Evolutionary conservation across 163 green algal genomes (phyloP).

Genomic region (Chlamydomonas reinhardtii): DNA sequence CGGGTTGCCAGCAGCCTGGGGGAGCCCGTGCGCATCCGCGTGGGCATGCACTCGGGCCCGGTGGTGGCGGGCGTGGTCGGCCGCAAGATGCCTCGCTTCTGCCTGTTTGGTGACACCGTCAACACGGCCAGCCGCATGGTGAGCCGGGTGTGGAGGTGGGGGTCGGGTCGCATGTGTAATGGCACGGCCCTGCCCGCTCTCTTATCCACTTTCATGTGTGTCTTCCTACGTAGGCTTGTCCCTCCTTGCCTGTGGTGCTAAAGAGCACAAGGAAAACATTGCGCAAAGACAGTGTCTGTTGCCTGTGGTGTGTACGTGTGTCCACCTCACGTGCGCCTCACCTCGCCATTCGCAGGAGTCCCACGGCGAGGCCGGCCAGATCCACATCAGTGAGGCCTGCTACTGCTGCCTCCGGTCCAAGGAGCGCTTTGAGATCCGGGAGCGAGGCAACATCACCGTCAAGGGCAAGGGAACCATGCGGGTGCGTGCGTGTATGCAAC

Average conservation of each 20-base stretch:
- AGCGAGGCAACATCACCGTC: slow-evolving; percentile 26
- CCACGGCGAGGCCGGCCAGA: slow-evolving; percentile 23
- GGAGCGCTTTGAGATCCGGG: slow-evolving; percentile 1
- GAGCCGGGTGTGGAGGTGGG: too few species aligned
- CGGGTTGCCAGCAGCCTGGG: slow-evolving; percentile 3
- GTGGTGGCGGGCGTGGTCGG: slow-evolving; percentile 39
- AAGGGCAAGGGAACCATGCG: slow-evolving; percentile 44
- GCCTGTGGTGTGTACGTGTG: too few species aligned
- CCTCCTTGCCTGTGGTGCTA: too few species aligned
- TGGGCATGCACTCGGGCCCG: slow-evolving; percentile 37
- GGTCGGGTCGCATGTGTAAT: too few species aligned
- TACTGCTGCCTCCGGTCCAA: slow-evolving; percentile 9
- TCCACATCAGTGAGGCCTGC: slow-evolving; percentile 32
- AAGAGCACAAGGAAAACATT: too few species aligned
- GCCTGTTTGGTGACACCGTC: slow-evolving; percentile 24
- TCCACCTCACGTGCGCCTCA: slow-evolving; percentile 8
- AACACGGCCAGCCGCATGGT: slow-evolving; percentile 6
- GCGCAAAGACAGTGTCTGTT: too few species aligned
- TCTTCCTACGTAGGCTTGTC: too few species aligned
- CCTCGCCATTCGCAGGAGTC: slow-evolving; percentile 1
- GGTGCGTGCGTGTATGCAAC: slow-evolving; percentile 34
- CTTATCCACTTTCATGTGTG: too few species aligned
- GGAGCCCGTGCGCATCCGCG: slow-evolving; percentile 14
- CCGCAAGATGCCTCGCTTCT: slow-evolving; percentile 32
- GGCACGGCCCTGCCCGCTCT: too few species aligned